Conservation (phyloP, 345 rosid genomes). For the Gossypium rotundifolium region DNA sequence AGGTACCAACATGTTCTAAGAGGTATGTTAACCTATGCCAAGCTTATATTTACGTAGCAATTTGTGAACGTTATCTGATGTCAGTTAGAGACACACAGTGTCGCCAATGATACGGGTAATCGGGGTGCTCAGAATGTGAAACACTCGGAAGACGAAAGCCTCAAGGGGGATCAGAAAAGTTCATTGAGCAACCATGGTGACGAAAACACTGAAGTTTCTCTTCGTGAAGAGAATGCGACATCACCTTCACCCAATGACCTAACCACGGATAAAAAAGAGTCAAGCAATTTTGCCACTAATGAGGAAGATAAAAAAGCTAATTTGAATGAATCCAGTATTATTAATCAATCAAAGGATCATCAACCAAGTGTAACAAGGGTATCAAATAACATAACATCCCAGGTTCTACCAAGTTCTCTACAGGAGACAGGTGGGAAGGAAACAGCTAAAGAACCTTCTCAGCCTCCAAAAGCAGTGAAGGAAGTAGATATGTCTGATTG, state of each 20-base stretch:
- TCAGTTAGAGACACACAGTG: neutral
- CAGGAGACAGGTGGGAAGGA: conserved; percentile 30
- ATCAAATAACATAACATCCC: conserved; percentile 19
- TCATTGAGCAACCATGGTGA: conserved; percentile 24
- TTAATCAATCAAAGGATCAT: conserved; percentile 23
- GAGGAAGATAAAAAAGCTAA: conserved; percentile 32
- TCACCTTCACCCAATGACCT: conserved; percentile 27
- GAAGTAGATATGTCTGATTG: conserved; percentile 35
- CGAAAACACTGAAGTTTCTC: conserved; percentile 31
- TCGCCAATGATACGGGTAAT: conserved; percentile 28
- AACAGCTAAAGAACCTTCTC: conserved; percentile 30
- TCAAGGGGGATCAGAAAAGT: conserved; percentile 30
- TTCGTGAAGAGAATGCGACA: conserved; percentile 39
- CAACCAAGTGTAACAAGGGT: conserved; percentile 17
- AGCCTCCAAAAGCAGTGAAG: conserved; percentile 28
- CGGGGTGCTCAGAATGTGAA: conserved; percentile 33
- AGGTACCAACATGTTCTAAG: neutral
- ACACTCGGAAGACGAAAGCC: conserved; percentile 26
- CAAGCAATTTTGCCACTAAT: conserved; percentile 10
- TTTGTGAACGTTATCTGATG: neutral
- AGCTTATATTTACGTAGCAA: neutral
- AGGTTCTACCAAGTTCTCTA: conserved; percentile 22
- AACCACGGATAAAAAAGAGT: conserved; percentile 24
- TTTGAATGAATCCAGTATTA: conserved; percentile 29
- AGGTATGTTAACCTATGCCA: neutral